Conservation (phyloP, 2,329 filamentous ascomycete genomes). For the Sporothrix brunneoviolacea region DNA sequence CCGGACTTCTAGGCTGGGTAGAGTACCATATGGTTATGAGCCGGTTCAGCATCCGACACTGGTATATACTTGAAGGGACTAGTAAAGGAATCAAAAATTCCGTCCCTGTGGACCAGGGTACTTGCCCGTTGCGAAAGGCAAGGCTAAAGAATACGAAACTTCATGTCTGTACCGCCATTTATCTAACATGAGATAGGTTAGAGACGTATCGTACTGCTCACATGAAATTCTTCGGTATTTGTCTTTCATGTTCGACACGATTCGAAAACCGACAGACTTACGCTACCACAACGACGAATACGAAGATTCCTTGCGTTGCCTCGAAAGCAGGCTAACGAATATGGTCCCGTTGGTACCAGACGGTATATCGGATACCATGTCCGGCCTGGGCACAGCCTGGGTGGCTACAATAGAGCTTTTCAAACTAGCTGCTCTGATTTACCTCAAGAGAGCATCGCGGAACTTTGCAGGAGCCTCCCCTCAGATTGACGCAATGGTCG, state of each 20-base stretch:
- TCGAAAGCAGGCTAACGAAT: conserved; percentile 5
- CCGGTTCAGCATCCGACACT: conserved; percentile 13
- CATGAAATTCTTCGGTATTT: conserved; percentile 3
- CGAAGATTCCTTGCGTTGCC: background rate
- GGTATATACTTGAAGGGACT: conserved; percentile 2
- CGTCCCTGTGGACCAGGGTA: background rate
- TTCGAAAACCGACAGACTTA: conserved; percentile 4
- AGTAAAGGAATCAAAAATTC: background rate
- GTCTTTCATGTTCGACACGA: background rate
- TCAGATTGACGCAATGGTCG: conserved; percentile 4
- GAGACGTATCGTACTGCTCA: conserved; percentile 2
- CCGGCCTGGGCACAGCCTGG: background rate
- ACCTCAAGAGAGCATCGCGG: conserved; percentile 7
- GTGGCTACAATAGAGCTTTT: conserved; percentile 3
- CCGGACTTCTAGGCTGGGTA: conserved; percentile 8
- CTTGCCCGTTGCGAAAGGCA: conserved; percentile 5
- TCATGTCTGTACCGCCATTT: background rate
- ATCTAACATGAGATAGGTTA: background rate
- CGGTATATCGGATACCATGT: background rate
- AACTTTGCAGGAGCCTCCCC: conserved; percentile 10
- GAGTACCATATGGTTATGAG: conserved; percentile 13
- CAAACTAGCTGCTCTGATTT: conserved; percentile 8
- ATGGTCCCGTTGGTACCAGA: background rate
- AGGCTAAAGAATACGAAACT: background rate
- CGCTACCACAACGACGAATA: conserved; percentile 8